Evolutionary conservation across 2,329 filamentous ascomycete genomes (phyloP), one percentile per base, ranked within the genome.

Genomic region (Claviceps sp.): DNA sequence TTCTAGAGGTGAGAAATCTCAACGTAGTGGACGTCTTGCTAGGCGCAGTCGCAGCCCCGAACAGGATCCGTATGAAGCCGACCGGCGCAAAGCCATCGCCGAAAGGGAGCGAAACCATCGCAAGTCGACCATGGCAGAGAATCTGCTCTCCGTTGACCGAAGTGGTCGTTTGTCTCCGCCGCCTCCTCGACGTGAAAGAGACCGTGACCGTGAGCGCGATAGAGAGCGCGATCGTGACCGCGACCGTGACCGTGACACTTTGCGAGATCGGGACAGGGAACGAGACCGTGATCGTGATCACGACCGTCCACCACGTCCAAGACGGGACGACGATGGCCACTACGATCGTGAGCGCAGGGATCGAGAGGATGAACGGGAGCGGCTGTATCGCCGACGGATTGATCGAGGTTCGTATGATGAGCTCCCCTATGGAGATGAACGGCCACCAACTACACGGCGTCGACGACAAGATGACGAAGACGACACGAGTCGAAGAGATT

Each of bases 101-200:
- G 90, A 95, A 64, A 85, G 94, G 47, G 94, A 97, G 70, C 85
- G 90, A 58, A 90, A 94, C 60, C 94, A 95, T 69, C 83, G 88
- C 66, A 94, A 93, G 70, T 75, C 80, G 45, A 82, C 78, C 64
- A 81, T 81, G 70, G 86, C 84, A 57, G 80, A 83, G 60, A 79
- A 73, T 57, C 68, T 81, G 20, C 65, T 83, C 50, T 75, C 76
- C 50, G 64, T 61, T 44, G 77, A 80, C 55, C 75, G 74, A 55
- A 71, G 70, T 56, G 72, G 70, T 57, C 66, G 72, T 55, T 52
- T 70, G 51, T 66, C 73, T 57, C 61, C 71, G 59, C 59, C 71
- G 62, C 60, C 66, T 60, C 59, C 66, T 60, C 57, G 67, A 37
- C 71, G 71, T 16, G 68, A 70, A 4, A 64, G 70, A 1, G 70